Base-by-base conservation (phyloP, 345 rosid species). In the Toxicodendron radicans region DNA sequence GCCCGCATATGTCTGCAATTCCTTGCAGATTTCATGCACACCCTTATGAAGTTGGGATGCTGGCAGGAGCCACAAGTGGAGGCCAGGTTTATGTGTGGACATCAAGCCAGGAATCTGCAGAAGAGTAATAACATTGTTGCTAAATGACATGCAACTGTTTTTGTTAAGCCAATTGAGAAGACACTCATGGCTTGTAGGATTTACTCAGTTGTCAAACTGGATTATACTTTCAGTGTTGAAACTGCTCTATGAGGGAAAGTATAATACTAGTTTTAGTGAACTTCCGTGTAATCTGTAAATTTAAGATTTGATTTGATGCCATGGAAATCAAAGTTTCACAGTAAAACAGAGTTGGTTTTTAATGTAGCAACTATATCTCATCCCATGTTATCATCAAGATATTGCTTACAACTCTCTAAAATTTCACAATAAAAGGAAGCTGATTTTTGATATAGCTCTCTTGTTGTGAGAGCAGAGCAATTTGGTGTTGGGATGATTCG, bases 401-500 rank as follows among this genome's bases (percentile, higher is more conserved):
- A 27, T 27, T 27, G 30, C 2, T 27, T 27, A 27, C 30, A 27
- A 27, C 30, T 27, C 30, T 27, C 30, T 27, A 27, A 27, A 27
- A 1, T 27, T 27, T 27, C 30, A 27, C 30, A 27, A 27, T 27
- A 27, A 27, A 27, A 27, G 30, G 30, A 2, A 27, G 30, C 2
- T 27, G 30, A 27, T 27, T 27, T 27, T 27, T 27, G 30, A 27
- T 27, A 2, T 27, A 1, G 1, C 30, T 27, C 30, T 33, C 66
- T 54, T 30, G 63, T 64, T 60, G 46, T 48, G 62, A 46, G 20
- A 41, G 68, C 88, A 90, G 93, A 81, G 93, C 87, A 49, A 83
- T 83, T 33, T 91, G 97, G 97, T 97, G 97, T 10, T 92, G 99
- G 97, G 94, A 91, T 79, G 97, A 92, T 80, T 84, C 92, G 2